Percentiles rank a stretch among this genome's conserved stretches.
Conservation (phyloP, 140 eudicot genomes). For the Eryngium alpinum region DNA sequence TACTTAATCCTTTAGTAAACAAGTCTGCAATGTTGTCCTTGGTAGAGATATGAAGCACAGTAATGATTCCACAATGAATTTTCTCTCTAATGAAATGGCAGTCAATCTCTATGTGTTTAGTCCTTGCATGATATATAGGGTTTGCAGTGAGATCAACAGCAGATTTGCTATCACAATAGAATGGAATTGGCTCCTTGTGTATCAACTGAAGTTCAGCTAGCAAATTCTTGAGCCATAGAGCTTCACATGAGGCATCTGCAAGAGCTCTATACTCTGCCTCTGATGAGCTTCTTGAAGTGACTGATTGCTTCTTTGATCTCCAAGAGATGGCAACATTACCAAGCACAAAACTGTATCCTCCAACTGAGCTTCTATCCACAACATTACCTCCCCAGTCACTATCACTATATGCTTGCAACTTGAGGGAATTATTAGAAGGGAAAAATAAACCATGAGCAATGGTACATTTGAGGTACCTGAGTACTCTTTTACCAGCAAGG, state of each 20-base stretch:
- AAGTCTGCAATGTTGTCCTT: not conserved
- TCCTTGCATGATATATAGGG: not conserved
- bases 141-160: not conserved
- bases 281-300: not conserved
- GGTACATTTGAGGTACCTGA: not conserved
- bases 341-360: not conserved
- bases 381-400: not conserved
- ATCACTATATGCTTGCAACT: not conserved
- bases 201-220: too few relatives aligned
- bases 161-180: not conserved
- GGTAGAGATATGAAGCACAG: not conserved
- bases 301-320: not conserved
- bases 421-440: too few relatives aligned
- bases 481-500: not conserved
- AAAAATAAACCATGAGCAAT: not conserved
- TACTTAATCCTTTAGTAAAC: not conserved
- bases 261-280: too few relatives aligned
- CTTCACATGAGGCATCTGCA: not conserved
- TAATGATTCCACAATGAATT: accelerated
- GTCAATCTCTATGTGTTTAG: not conserved
- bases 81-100: not conserved
- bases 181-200: too few relatives aligned
- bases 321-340: not conserved
- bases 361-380: not conserved
- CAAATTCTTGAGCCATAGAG: not conserved